Conservation (phyloP, 257 asterid species). For the Misopates orontium region DNA sequence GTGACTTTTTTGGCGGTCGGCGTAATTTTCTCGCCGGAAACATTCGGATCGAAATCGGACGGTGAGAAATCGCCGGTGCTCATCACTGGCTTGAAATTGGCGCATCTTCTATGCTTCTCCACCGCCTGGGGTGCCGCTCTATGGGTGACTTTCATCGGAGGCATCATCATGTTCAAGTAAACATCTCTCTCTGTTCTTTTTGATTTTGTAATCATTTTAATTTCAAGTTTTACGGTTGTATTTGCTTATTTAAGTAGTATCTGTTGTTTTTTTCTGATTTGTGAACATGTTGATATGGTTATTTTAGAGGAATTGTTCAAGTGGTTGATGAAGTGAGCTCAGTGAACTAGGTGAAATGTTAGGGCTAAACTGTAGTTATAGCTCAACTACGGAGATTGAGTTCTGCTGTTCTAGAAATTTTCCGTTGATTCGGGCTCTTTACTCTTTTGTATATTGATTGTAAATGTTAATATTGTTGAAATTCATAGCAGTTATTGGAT, state of each 20-base stretch:
- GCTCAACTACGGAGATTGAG: background rate
- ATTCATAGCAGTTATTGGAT: conserved; percentile 3
- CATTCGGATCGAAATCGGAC: conserved; percentile 73
- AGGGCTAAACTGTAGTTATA: too few species aligned
- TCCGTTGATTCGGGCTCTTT: conserved; percentile 3
- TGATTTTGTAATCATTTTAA: background rate
- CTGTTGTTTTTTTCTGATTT: too few species aligned
- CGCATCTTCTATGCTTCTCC: conserved; percentile 88
- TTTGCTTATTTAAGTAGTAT: too few species aligned
- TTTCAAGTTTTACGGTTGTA: background rate
- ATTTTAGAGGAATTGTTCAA: too few species aligned
- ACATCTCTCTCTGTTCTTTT: background rate
- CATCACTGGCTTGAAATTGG: conserved; percentile 59
- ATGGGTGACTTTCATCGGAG: conserved; percentile 99
- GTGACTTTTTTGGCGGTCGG: conserved; percentile 85
- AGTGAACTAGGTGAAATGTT: too few species aligned
- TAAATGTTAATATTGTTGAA: background rate
- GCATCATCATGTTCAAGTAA: conserved; percentile 99
- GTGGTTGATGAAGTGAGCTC: too few species aligned
- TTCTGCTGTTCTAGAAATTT: too few species aligned
- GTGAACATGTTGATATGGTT: too few species aligned
- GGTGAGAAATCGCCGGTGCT: conserved; percentile 52
- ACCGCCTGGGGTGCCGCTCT: conserved; percentile 96
- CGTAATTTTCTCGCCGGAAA: conserved; percentile 81
- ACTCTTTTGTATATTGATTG: too few species aligned